phyloP scores from a whole-genome alignment of 2,329 filamentous ascomycete genomes.

The Fusarium vanettenii region DNA sequence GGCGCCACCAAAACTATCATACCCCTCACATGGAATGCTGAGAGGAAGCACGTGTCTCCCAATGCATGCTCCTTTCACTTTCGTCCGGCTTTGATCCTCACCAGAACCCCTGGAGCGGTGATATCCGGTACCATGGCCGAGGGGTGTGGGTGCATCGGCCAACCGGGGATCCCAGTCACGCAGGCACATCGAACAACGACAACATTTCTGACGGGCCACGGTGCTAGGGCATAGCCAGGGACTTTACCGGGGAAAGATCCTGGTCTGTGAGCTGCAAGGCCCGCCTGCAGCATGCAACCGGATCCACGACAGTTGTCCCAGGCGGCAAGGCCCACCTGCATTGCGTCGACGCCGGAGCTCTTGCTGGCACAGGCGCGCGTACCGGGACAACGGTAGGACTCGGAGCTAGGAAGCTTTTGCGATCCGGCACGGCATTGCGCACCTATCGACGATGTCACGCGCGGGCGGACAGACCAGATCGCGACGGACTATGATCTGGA shows the following conservation, averaged over 20 bases:
- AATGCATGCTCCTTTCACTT: slow-evolving; percentile 10
- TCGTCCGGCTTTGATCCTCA: slow-evolving; percentile 4
- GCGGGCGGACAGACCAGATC: slow-evolving; percentile 32
- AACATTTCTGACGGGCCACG: slow-evolving; percentile 33
- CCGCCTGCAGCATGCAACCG: slow-evolving; percentile 41
- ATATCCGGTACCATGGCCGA: slow-evolving; percentile 39
- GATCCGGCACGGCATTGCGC: slow-evolving; percentile 39
- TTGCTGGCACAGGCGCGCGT: slow-evolving; percentile 40
- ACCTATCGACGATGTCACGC: slow-evolving; percentile 37
- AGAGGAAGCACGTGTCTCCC: slow-evolving; percentile 20
- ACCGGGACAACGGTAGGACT: slow-evolving; percentile 41
- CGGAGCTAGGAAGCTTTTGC: slow-evolving; percentile 32
- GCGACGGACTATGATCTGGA: slow-evolving; percentile 26
- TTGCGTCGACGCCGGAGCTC: slow-evolving; percentile 32
- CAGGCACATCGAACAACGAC: slow-evolving; percentile 26
- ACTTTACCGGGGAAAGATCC: slow-evolving; percentile 38
- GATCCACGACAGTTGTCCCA: slow-evolving; percentile 38
- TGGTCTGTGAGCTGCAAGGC: slow-evolving; percentile 40
- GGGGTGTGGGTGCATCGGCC: slow-evolving; percentile 35
- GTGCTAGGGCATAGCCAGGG: slow-evolving; percentile 38
- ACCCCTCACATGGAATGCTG: slow-evolving; percentile 6
- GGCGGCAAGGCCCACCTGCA: slow-evolving; percentile 37
- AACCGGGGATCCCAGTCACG: slow-evolving; percentile 6
- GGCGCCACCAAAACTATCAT: neutral
- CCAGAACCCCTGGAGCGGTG: slow-evolving; percentile 36